Conservation (phyloP, 306 rosid species). For the cucumber (Cucumis sativus) region DNA sequence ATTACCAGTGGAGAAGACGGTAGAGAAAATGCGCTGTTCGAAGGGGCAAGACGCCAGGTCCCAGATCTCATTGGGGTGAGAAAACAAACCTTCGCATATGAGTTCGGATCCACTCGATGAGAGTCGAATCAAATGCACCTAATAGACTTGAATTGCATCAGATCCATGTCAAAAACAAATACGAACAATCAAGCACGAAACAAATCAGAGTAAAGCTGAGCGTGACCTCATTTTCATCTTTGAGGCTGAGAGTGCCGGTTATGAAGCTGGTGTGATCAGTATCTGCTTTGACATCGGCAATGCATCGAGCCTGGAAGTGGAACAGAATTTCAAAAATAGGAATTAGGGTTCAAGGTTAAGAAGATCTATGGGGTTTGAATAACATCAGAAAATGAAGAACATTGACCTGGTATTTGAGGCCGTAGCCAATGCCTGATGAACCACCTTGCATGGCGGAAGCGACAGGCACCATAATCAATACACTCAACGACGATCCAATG, state of each 20-base stretch:
- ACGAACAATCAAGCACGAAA: not conserved
- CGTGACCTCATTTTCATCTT: conserved; percentile 92
- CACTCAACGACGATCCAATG: not conserved
- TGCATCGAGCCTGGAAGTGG: conserved; percentile 67
- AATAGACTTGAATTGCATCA: conserved; percentile 10
- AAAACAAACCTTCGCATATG: conserved; percentile 92
- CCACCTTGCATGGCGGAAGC: conserved; percentile 79
- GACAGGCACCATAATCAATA: not conserved
- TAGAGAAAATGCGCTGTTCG: conserved; percentile 94
- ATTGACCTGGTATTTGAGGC: conserved; percentile 81
- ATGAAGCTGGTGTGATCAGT: conserved; percentile 91
- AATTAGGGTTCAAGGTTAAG: conserved; percentile 2
- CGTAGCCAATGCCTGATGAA: conserved; percentile 91
- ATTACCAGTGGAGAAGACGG: conserved; percentile 79
- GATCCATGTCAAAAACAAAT: conserved; percentile 11
- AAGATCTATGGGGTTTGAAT: not conserved
- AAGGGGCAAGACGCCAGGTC: conserved; percentile 91
- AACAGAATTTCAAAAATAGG: not conserved
- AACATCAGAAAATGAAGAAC: not conserved
- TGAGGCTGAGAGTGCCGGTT: conserved; percentile 87
- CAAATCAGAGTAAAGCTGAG: not conserved
- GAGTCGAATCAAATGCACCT: conserved; percentile 93
- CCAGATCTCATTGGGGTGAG: conserved; percentile 97
- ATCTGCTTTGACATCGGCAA: conserved; percentile 89
- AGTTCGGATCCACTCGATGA: conserved; percentile 83